Evolutionary conservation across 1,139 yeast species (phyloP), one percentile per base, ranked within the genome.

Genomic region (Spathaspora sp.): DNA sequence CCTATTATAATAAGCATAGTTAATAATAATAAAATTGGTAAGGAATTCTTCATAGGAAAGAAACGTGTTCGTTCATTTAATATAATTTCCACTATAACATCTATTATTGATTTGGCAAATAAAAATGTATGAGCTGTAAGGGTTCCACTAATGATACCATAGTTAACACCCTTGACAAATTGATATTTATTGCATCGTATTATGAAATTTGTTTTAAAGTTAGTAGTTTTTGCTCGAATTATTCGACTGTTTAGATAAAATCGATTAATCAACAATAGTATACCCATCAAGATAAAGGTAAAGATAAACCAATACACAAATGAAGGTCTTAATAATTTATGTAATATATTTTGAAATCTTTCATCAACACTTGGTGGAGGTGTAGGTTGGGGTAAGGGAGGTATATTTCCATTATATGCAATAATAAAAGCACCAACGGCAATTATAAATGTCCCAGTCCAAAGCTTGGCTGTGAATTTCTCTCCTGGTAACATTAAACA

Each of bases 101-200:
- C 96, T 13, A 89, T 86, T 0, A 89, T 78, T 1, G 91, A 82
- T 63, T 90, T 90, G 25, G 97, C 96, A 68, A 89, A 78, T 44
- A 90, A 72, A 47, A 90, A 76, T 0, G 96, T 87, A 60, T 89
- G 96, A 0, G 96, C 96, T 0, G 96, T 86, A 43, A 89, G 70
- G 0, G 86, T 80, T 1, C 97, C 97, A 41, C 91, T 84, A 2
- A 84, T 70, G 13, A 83, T 61, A 1, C 96, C 96, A 59, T 75
- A 86, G 26, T 79, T 65, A 9, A 80, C 65, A 2, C 91, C 96
- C 57, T 74, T 67, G 16, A 57, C 48, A 49, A 72, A 69, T 36
- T 61, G 63, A 38, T 56, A 56, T 42, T 56, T 58, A 37, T 59
- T 52, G 23, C 46, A 9, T 13, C 27, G 41, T n/a, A 43, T 25